These are phyloP conservation scores for Plasmopara viticola DNA, from an alignment of 352 stramenopile genomes.

Conservation along the genomic window DNA sequence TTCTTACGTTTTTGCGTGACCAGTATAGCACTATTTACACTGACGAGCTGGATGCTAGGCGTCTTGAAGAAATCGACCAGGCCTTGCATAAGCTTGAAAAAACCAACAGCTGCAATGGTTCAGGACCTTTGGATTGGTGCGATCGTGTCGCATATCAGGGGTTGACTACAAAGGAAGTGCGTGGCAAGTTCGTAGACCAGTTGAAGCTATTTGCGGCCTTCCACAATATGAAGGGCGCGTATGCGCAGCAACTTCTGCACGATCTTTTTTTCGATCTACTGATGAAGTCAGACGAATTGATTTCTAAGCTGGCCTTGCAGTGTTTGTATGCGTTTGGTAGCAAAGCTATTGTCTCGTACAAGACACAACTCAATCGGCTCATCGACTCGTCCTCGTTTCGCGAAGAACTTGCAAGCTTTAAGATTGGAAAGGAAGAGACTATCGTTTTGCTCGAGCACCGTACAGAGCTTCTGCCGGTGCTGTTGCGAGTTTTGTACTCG, in stretches of 20 bases:
- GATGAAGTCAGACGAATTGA: conserved; percentile 83
- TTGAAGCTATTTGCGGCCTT: conserved; percentile 78
- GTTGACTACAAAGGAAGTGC: conserved; percentile 71
- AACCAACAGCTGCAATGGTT: conserved; percentile 3
- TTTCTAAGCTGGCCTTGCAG: conserved; percentile 82
- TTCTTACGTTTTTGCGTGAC: conserved; percentile 72
- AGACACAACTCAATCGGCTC: conserved; percentile 77
- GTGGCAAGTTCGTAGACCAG: conserved; percentile 74
- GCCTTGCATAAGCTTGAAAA: conserved; percentile 39
- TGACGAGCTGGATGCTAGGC: conserved; percentile 51
- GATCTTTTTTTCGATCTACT: conserved; percentile 84
- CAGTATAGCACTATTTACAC: conserved; percentile 74
- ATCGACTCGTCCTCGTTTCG: conserved; percentile 77
- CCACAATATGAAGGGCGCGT: conserved; percentile 85
- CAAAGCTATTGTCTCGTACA: conserved; percentile 82
- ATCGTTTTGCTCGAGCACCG: conserved; percentile 80
- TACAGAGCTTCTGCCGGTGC: conserved; percentile 66
- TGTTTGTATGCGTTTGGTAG: conserved; percentile 83
- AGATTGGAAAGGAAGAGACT: conserved; percentile 60
- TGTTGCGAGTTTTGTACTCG: conserved; percentile 87
- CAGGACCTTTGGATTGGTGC: conserved; percentile 26
- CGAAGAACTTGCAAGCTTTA: conserved; percentile 88
- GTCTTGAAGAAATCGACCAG: conserved; percentile 39
- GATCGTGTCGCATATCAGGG: conserved; percentile 25
- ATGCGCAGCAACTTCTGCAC: conserved; percentile 69